phyloP scores from a whole-genome alignment of 2,329 filamentous ascomycete genomes.

The Aspergillus neoniger region DNA sequence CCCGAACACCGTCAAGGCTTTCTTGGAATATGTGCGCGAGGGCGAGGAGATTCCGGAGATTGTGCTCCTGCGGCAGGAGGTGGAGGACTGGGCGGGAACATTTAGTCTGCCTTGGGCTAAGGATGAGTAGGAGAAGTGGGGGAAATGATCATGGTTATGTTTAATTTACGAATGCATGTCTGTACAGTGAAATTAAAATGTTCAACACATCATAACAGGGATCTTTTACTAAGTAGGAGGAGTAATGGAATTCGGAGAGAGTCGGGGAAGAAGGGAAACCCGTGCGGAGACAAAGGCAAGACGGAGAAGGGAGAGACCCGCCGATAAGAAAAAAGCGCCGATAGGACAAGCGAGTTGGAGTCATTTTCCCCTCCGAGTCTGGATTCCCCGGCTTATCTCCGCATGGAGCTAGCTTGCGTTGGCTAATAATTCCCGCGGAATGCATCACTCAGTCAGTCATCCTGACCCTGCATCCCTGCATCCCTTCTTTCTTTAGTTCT shows the following conservation, averaged over 20 bases:
- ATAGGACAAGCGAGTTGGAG: background rate
- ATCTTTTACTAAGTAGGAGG: background rate
- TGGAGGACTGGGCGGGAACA: slow-evolving; percentile 79
- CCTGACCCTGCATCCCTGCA: background rate
- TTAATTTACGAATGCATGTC: slow-evolving; percentile 18
- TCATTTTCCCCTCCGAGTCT: background rate
- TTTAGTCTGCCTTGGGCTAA: slow-evolving; percentile 86
- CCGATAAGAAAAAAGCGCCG: background rate
- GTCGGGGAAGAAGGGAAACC: background rate
- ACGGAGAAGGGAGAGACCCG: background rate
- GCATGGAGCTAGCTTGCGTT: background rate
- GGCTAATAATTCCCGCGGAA: too few species aligned
- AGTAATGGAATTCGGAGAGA: background rate
- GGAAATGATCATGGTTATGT: slow-evolving; percentile 2
- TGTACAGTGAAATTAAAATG: slow-evolving; percentile 13
- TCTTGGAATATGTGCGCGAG: slow-evolving; percentile 84
- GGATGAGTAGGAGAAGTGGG: slow-evolving; percentile 50
- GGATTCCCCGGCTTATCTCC: slow-evolving; percentile 1
- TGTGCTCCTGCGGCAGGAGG: slow-evolving; percentile 82
- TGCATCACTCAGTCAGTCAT: background rate
- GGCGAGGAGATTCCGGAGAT: slow-evolving; percentile 80
- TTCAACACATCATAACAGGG: slow-evolving; percentile 16
- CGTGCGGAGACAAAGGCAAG: background rate
- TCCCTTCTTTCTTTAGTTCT: background rate
- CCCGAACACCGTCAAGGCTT: slow-evolving; percentile 98